Conservation (phyloP, 1,284 basidiomycete species). For the Fistulinella staudtii region DNA sequence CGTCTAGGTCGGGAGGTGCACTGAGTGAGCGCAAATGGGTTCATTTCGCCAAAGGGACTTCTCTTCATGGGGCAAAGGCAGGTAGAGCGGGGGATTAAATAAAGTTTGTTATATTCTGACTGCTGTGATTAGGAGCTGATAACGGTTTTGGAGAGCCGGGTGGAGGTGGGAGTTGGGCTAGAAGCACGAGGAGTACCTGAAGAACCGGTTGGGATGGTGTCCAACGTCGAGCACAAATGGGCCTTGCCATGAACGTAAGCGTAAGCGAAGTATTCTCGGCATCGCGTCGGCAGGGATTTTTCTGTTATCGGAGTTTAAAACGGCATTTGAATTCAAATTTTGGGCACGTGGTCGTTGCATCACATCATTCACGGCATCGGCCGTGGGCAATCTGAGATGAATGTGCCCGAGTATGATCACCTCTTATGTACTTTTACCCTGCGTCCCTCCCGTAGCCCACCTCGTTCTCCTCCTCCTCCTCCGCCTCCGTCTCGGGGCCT, state of each 20-base stretch:
- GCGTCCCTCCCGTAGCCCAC: conserved; percentile 4
- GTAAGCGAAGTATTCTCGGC: conserved; percentile 1
- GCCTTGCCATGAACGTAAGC: neutral
- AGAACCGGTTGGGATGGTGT: neutral
- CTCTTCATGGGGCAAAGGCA: conserved; percentile 11
- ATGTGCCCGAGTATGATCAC: conserved; percentile 13
- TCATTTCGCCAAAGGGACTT: conserved; percentile 26
- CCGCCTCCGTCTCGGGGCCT: neutral
- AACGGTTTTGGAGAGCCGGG: conserved; percentile 5
- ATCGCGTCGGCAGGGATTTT: conserved; percentile 10
- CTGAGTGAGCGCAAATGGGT: conserved; percentile 12
- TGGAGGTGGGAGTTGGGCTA: neutral
- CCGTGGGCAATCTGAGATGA: conserved; percentile 32
- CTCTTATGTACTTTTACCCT: conserved; percentile 27
- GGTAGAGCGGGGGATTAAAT: conserved; percentile 24
- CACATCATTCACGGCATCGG: conserved; percentile 25
- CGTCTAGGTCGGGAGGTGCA: conserved; percentile 15
- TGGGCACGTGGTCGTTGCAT: conserved; percentile 23
- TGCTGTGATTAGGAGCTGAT: conserved; percentile 26
- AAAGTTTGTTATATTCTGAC: too few relatives aligned
- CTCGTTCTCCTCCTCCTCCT: neutral
- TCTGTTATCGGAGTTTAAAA: conserved; percentile 14
- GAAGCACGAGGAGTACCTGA: neutral
- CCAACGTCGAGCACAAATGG: neutral
- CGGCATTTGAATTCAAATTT: conserved; percentile 3